A percentile compares a stretch with the other conserved stretches of the same genome.
phyloP scores from a whole-genome alignment of 108 stramenopile species.

The Cafeteria roenbergensis region DNA sequence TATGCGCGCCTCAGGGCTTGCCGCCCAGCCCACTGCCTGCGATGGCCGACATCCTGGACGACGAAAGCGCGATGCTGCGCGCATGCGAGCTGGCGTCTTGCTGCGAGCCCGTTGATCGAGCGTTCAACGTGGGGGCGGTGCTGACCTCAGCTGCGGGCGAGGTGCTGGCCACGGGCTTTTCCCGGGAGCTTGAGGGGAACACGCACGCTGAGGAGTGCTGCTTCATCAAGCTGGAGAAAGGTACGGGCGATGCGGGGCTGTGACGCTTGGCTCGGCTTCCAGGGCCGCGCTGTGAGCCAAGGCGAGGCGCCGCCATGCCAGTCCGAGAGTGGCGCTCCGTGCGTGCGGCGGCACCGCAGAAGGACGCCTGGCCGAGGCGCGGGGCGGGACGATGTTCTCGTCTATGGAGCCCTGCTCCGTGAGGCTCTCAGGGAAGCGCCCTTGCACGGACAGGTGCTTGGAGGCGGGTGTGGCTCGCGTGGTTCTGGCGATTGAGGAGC shows the following conservation, averaged over 20 bases:
- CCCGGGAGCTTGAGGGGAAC: conserved; percentile 20
- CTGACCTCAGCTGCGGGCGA: too few species aligned
- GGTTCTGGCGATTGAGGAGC: conserved; percentile 14
- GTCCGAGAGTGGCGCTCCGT: too few species aligned
- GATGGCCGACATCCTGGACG: too few species aligned
- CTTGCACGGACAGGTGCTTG: conserved; percentile 13
- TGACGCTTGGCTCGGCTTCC: too few species aligned
- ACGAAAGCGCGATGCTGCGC: too few species aligned
- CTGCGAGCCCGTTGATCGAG: too few species aligned
- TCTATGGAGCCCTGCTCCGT: conserved; percentile 19
- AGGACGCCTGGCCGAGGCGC: conserved; percentile 2
- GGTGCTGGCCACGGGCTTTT: conserved; percentile 8
- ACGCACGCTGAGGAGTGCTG: conserved; percentile 24
- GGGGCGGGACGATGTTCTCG: conserved; percentile 8
- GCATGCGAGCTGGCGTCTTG: too few species aligned
- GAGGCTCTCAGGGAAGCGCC: conserved; percentile 10
- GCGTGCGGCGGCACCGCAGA: background rate
- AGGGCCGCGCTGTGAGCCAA: too few species aligned
- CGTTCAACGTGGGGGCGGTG: too few species aligned
- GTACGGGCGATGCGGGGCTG: background rate
- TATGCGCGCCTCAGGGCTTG: too few species aligned
- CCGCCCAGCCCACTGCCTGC: too few species aligned
- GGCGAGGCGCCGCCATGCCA: too few species aligned
- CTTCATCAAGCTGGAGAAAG: conserved; percentile 11
- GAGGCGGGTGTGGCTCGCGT: conserved; percentile 5